Percentiles rank a stretch among this genome's conserved stretches.
These are phyloP conservation scores for Podaxis sp. DNA, from an alignment of 768 basidiomycete species.

Conservation along the genomic window DNA sequence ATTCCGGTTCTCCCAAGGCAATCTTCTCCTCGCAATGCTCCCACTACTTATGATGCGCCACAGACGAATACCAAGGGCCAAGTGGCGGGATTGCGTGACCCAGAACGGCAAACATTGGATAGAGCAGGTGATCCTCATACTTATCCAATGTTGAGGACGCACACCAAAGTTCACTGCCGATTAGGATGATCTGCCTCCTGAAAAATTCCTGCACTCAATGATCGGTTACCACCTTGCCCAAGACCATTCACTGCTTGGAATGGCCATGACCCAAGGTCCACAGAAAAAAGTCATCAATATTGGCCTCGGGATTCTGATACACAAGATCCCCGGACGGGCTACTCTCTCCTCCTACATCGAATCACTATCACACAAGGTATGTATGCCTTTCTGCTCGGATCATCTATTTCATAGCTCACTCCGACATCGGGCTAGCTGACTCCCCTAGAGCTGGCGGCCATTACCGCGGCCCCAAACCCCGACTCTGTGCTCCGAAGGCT, in stretches of 20 bases:
- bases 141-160: no score
- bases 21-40: conserved; percentile 70
- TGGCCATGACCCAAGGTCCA: conserved; percentile 81
- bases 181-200: conserved; percentile 57
- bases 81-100: conserved; percentile 65
- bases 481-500: conserved; percentile 72
- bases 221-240: conserved; percentile 76
- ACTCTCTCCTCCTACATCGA: conserved; percentile 62
- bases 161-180: conserved; percentile 17
- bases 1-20: conserved; percentile 37
- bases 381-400: conserved; percentile 33
- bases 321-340: conserved; percentile 58
- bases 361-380: conserved; percentile 72
- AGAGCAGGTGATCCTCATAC: conserved; percentile 49
- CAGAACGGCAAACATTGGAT: conserved; percentile 76
- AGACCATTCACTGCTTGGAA: conserved; percentile 69
- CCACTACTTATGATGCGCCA: conserved; percentile 86
- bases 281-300: conserved; percentile 50
- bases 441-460: conserved; percentile 37
- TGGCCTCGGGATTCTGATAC: not conserved
- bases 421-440: conserved; percentile 16
- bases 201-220: conserved; percentile 67
- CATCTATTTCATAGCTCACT: not conserved
- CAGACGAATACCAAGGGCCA: conserved; percentile 68
- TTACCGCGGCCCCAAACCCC: conserved; percentile 45